Conservation (phyloP, 306 rosid species). For the Cyclanthera cordifolia region DNA sequence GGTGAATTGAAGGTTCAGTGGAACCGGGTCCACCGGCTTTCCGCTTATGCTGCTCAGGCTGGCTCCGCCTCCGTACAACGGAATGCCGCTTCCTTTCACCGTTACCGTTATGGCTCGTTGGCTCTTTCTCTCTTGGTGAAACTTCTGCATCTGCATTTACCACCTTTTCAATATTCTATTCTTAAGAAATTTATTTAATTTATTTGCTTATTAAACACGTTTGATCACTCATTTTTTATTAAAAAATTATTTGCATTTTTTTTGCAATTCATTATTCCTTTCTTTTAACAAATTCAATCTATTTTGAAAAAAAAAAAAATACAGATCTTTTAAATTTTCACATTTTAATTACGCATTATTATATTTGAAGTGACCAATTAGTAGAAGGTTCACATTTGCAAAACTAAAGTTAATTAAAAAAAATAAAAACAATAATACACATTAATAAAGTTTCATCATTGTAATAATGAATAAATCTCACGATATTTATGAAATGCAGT, state of each 20-base stretch:
- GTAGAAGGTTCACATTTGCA: too few species aligned
- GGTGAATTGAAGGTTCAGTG: constrained; percentile 37
- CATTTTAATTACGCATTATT: too few species aligned
- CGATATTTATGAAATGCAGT: too few species aligned
- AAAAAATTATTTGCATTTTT: neutral
- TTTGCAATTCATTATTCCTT: too few species aligned
- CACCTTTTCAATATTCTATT: neutral
- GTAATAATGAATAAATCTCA: too few species aligned
- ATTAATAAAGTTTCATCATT: too few species aligned
- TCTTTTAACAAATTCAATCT: too few species aligned
- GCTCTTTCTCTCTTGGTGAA: constrained; percentile 67
- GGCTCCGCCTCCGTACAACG: constrained; percentile 80
- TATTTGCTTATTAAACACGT: neutral
- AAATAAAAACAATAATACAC: too few species aligned
- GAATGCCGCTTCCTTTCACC: constrained; percentile 45
- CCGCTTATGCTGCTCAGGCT: constrained; percentile 49
- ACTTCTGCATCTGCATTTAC: constrained; percentile 34
- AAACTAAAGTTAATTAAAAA: too few species aligned
- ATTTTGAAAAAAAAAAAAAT: too few species aligned
- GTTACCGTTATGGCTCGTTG: constrained; percentile 36
- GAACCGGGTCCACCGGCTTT: constrained; percentile 38
- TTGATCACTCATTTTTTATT: neutral
- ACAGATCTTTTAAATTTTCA: too few species aligned
- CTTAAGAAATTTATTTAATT: neutral
- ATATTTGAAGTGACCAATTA: neutral